Conservation (phyloP, 106 monocot genomes). For the Amphibolis antarctica region DNA sequence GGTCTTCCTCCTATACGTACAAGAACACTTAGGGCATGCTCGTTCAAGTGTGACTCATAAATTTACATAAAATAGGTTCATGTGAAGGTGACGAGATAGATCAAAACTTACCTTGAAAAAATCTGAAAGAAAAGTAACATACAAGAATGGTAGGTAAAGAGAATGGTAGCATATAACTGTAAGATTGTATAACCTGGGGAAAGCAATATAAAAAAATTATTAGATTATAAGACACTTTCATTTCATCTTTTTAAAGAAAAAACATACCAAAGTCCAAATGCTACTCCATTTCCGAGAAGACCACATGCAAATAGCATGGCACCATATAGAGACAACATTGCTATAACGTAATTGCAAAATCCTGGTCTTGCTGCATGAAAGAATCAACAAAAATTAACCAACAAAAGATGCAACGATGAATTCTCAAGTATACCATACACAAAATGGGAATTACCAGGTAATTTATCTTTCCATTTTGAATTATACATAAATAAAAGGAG, state of each 20-base stretch:
- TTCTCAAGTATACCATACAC: not conserved
- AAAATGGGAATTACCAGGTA: constrained; percentile 47
- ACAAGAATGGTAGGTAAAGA: constrained; percentile 82
- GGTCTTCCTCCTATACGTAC: constrained; percentile 64
- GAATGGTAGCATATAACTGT: constrained; percentile 73
- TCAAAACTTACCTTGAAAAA: constrained; percentile 66
- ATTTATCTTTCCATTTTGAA: constrained; percentile 79
- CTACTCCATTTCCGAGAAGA: constrained; percentile 60
- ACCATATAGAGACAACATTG: constrained; percentile 54
- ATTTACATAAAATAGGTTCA: not conserved
- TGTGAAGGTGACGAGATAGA: not conserved
- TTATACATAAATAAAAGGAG: constrained; percentile 82
- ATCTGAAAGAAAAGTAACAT: constrained; percentile 76
- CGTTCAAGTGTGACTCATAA: not conserved
- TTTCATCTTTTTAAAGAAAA: not conserved
- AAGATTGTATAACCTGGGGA: constrained; percentile 62
- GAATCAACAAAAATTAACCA: not conserved
- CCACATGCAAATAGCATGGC: constrained; percentile 48
- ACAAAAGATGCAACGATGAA: not conserved
- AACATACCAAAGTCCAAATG: constrained; percentile 67
- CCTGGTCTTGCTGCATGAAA: constrained; percentile 58
- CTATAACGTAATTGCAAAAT: constrained; percentile 75
- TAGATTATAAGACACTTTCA: not conserved
- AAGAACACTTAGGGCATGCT: not conserved
- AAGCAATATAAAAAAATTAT: not conserved